phyloP scores from a whole-genome alignment of 2,329 filamentous ascomycete genomes.

The Ascochyta fabae region DNA sequence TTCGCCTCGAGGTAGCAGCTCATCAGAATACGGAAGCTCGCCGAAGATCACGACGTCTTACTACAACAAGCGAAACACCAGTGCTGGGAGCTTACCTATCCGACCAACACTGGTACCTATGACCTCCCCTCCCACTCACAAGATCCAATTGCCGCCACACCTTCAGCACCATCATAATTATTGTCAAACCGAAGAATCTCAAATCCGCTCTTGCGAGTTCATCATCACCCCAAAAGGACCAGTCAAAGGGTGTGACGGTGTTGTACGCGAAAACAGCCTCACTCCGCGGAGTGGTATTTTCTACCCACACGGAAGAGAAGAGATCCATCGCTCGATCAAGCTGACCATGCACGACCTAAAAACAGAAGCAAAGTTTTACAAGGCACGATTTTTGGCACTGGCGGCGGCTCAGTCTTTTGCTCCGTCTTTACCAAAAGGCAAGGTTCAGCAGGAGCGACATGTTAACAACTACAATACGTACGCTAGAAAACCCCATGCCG shows the following conservation, averaged over 20 bases:
- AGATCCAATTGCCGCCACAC: slow-evolving; percentile 29
- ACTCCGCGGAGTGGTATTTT: slow-evolving; percentile 22
- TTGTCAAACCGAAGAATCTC: slow-evolving; percentile 21
- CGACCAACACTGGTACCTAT: slow-evolving; percentile 31
- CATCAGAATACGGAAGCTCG: slow-evolving; percentile 13
- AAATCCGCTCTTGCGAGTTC: slow-evolving; percentile 23
- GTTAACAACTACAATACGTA: slow-evolving; percentile 3
- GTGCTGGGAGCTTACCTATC: neutral
- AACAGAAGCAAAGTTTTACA: slow-evolving; percentile 22
- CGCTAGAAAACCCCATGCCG: neutral
- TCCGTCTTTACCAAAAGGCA: slow-evolving; percentile 18
- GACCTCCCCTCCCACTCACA: slow-evolving; percentile 28
- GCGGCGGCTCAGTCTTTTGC: slow-evolving; percentile 17
- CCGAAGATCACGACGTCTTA: slow-evolving; percentile 15
- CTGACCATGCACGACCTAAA: slow-evolving; percentile 17
- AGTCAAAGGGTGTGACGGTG: slow-evolving; percentile 39
- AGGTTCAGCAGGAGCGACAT: slow-evolving; percentile 18
- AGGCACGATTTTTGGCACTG: slow-evolving; percentile 18
- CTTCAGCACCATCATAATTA: slow-evolving; percentile 32
- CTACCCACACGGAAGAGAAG: slow-evolving; percentile 1
- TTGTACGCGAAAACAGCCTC: slow-evolving; percentile 31
- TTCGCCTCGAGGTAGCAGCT: slow-evolving; percentile 19
- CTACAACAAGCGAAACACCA: slow-evolving; percentile 15
- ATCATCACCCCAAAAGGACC: slow-evolving; percentile 15
- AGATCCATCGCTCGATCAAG: slow-evolving; percentile 7